phyloP scores from a whole-genome alignment of 768 basidiomycete species.

The Kwoniella bestiolae region DNA sequence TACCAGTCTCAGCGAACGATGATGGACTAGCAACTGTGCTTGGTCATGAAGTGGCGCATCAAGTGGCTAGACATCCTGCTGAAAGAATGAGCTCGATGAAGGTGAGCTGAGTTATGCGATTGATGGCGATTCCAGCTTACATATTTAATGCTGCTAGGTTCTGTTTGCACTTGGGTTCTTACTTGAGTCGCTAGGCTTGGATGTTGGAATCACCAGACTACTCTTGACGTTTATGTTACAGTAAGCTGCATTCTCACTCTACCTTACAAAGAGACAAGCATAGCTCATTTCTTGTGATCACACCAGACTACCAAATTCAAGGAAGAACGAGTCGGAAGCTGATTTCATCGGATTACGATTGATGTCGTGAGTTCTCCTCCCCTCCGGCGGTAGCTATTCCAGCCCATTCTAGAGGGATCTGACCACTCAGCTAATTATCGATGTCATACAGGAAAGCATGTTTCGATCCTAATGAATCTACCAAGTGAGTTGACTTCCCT shows the following conservation, averaged over 20 bases:
- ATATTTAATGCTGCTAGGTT: conserved; percentile 40
- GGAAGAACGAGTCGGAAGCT: conserved; percentile 82
- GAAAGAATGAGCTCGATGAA: conserved; percentile 59
- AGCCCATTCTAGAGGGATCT: neutral
- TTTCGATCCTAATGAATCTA: conserved; percentile 77
- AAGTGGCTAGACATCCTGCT: conserved; percentile 59
- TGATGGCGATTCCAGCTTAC: conserved; percentile 9
- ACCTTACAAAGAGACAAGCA: conserved; percentile 12
- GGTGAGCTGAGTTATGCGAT: conserved; percentile 12
- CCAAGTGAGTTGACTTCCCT: conserved; percentile 62
- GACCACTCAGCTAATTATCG: neutral
- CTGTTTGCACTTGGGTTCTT: conserved; percentile 60
- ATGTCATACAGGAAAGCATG: conserved; percentile 66
- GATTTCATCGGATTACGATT: conserved; percentile 82
- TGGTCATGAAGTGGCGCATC: conserved; percentile 82
- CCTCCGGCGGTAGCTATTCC: too few relatives aligned
- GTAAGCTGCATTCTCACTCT: conserved; percentile 32
- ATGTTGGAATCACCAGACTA: conserved; percentile 63
- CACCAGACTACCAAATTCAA: conserved; percentile 74
- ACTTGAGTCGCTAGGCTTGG: conserved; percentile 63
- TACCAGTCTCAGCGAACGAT: conserved; percentile 76
- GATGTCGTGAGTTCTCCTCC: conserved; percentile 62
- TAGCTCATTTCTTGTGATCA: too few relatives aligned
- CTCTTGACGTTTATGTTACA: conserved; percentile 64
- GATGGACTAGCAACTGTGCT: conserved; percentile 82